Evolutionary conservation across 2,329 filamentous ascomycete species (phyloP).

Genomic region (Simplicillium aogashimaense): DNA sequence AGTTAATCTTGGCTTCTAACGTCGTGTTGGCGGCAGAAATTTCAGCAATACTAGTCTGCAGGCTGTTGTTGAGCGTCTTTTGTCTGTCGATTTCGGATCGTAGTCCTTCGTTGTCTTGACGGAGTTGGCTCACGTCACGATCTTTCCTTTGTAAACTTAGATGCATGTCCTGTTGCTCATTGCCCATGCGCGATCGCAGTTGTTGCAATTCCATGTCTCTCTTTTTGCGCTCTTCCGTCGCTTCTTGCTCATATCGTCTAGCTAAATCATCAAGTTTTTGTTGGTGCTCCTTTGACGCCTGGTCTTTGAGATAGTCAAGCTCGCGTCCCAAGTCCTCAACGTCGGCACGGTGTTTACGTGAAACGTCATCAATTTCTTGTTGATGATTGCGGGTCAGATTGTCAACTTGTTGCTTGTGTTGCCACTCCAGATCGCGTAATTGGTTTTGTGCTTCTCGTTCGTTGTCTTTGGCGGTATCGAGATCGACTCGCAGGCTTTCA

Average conservation of each 20-base stretch:
- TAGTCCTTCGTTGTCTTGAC: slow-evolving; percentile 32
- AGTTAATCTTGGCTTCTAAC: slow-evolving; percentile 66
- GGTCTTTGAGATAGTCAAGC: slow-evolving; percentile 26
- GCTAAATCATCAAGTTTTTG: slow-evolving; percentile 59
- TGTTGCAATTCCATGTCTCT: slow-evolving; percentile 55
- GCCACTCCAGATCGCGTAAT: slow-evolving; percentile 25
- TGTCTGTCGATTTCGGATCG: slow-evolving; percentile 50
- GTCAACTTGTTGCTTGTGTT: slow-evolving; percentile 39
- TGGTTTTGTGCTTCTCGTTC: slow-evolving; percentile 22
- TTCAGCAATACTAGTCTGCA: slow-evolving; percentile 45
- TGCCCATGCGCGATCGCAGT: slow-evolving; percentile 42
- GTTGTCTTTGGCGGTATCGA: slow-evolving; percentile 33
- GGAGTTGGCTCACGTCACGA: slow-evolving; percentile 39
- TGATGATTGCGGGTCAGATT: slow-evolving; percentile 31
- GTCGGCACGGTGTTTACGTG: slow-evolving; percentile 21
- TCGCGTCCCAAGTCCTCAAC: slow-evolving; percentile 34
- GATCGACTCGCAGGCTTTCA: slow-evolving; percentile 49
- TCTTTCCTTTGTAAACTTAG: slow-evolving; percentile 41
- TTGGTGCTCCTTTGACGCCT: slow-evolving; percentile 48
- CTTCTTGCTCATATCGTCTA: slow-evolving; percentile 50
- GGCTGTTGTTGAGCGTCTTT: slow-evolving; percentile 45
- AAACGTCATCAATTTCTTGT: slow-evolving; percentile 22
- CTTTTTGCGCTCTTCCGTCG: slow-evolving; percentile 53
- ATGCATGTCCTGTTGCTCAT: slow-evolving; percentile 41
- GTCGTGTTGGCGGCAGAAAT: slow-evolving; percentile 51